Conservation (phyloP, 208 protist genomes). For the Blastocrithidia nonstop region DNA sequence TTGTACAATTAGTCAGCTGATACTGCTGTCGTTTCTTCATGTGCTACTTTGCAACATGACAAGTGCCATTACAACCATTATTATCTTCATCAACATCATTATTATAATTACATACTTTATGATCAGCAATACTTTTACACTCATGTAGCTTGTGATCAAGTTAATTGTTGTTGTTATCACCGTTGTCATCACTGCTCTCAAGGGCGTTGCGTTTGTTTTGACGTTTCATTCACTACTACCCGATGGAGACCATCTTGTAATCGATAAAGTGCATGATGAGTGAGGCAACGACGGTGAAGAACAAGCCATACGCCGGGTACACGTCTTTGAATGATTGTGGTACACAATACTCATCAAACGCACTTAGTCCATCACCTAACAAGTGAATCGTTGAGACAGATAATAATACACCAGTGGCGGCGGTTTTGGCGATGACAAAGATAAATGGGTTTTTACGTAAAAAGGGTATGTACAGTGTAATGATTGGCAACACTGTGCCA, state of each 20-base stretch:
- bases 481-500: slow-evolving; percentile 30
- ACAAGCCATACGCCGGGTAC: slow-evolving; percentile 30
- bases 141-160: neutral
- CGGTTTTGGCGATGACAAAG: slow-evolving; percentile 33
- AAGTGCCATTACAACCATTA: too few relatives aligned
- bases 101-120: slow-evolving; percentile 1
- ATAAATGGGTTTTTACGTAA: slow-evolving; percentile 16
- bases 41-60: too few relatives aligned
- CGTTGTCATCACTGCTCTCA: slow-evolving; percentile 1
- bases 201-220: slow-evolving; percentile 4
- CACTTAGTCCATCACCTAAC: slow-evolving; percentile 7
- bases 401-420: slow-evolving; percentile 37
- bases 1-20: too few relatives aligned
- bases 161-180: neutral
- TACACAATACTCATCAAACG: slow-evolving; percentile 15
- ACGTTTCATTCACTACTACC: slow-evolving; percentile 4
- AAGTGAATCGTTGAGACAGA: slow-evolving; percentile 33
- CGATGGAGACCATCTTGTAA: slow-evolving; percentile 10
- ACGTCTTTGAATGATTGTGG: slow-evolving; percentile 15
- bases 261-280: slow-evolving; percentile 44
- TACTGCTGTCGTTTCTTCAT: too few relatives aligned
- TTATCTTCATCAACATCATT: neutral
- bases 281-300: slow-evolving; percentile 30
- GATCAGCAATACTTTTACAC: neutral
- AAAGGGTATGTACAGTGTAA: slow-evolving; percentile 17